Percentiles rank a stretch among this genome's conserved stretches.
phyloP scores from a whole-genome alignment of 495 filamentous ascomycete genomes.

The Cudoniella acicularis region DNA sequence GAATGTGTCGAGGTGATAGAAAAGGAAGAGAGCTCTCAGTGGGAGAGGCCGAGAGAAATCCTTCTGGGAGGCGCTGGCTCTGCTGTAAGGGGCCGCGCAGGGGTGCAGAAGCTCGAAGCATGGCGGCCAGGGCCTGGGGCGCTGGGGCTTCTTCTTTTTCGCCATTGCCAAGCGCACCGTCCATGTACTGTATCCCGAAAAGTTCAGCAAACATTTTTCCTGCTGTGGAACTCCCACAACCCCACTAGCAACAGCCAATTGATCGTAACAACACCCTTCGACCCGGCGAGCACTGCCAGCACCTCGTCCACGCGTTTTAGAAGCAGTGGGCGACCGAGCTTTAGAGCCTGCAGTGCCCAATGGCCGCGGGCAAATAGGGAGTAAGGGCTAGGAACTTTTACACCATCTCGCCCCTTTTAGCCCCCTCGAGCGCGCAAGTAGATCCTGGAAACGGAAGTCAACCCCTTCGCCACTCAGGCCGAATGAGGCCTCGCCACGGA shows the following conservation, averaged over 20 bases:
- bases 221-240: no score
- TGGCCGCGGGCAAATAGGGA: background rate
- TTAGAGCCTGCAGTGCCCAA: background rate
- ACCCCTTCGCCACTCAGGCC: no score
- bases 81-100: constrained; percentile 13
- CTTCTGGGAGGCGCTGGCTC: constrained; percentile 3
- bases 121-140: no score
- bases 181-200: background rate
- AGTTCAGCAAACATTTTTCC: background rate
- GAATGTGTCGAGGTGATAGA: constrained; percentile 31
- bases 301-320: background rate
- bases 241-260: no score
- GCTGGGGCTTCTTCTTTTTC: no score
- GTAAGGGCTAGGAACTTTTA: background rate
- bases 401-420: no score
- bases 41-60: constrained; percentile 24
- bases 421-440: no score
- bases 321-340: background rate
- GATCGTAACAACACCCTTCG: no score
- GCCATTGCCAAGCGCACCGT: background rate
- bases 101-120: constrained; percentile 10
- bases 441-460: no score
- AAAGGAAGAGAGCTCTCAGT: constrained; percentile 28
- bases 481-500: no score
- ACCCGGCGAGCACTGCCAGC: no score